phyloP scores from a whole-genome alignment of 139 green algal species.

The Picochlorum sp. region DNA sequence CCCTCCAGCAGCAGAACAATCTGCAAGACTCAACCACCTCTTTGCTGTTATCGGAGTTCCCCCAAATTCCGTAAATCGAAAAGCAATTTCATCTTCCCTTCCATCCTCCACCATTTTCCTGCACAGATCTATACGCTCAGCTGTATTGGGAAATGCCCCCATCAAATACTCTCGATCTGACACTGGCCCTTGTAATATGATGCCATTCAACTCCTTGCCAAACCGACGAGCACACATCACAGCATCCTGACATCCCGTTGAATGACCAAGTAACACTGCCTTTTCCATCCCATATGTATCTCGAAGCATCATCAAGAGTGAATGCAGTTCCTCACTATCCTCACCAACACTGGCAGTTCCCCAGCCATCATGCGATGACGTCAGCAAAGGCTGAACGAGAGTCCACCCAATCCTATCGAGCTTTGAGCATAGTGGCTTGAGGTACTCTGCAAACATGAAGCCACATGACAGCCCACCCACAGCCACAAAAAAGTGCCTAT shows the following conservation, averaged over 20 bases:
- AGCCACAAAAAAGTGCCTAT: constrained; percentile 27
- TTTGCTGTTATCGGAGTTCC: constrained; percentile 37
- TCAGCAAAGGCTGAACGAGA: constrained; percentile 50
- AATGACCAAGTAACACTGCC: constrained; percentile 56
- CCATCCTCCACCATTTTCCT: constrained; percentile 31
- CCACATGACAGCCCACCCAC: constrained; percentile 53
- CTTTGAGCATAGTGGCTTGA: constrained; percentile 19
- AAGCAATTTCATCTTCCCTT: constrained; percentile 38
- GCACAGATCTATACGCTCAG: neutral
- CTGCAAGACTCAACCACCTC: constrained; percentile 29
- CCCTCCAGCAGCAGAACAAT: neutral
- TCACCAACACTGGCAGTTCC: constrained; percentile 45
- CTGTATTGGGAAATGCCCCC: constrained; percentile 13
- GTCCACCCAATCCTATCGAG: constrained; percentile 25
- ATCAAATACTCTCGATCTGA: constrained; percentile 47
- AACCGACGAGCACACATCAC: constrained; percentile 37
- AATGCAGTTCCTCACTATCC: constrained; percentile 48
- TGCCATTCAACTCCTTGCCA: constrained; percentile 21
- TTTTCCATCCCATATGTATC: constrained; percentile 17
- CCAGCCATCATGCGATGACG: constrained; percentile 50
- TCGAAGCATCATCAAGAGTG: neutral
- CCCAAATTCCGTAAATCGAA: constrained; percentile 13
- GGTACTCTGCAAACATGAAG: constrained; percentile 49
- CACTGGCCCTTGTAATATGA: constrained; percentile 49
- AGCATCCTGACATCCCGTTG: constrained; percentile 66